Conservation (phyloP, 495 filamentous ascomycete genomes). For the Daldinia caldariorum region DNA sequence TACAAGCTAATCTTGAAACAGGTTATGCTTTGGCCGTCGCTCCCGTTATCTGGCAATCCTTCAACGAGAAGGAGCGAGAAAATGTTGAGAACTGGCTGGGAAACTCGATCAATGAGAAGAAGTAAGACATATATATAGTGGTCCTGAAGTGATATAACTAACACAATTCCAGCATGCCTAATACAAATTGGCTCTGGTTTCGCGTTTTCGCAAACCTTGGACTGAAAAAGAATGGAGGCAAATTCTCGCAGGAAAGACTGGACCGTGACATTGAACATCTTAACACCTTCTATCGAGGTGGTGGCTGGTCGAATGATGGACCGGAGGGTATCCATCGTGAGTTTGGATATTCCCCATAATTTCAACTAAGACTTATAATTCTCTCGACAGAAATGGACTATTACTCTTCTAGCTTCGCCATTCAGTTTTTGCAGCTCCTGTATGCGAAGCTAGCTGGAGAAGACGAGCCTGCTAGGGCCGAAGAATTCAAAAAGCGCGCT, state of each 20-base stretch:
- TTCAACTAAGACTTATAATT: background rate
- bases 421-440: slow-evolving; percentile 78
- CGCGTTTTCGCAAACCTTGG: slow-evolving; percentile 84
- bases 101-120: slow-evolving; percentile 76
- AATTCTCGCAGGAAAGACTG: slow-evolving; percentile 70
- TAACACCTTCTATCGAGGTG: slow-evolving; percentile 80
- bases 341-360: slow-evolving; percentile 12
- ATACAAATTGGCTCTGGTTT: slow-evolving; percentile 79
- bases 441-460: slow-evolving; percentile 78
- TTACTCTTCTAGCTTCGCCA: slow-evolving; percentile 82
- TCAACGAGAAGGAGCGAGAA: slow-evolving; percentile 65
- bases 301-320: slow-evolving; percentile 83
- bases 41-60: slow-evolving; percentile 71
- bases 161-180: slow-evolving; percentile 58
- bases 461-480: slow-evolving; percentile 72
- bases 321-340: slow-evolving; percentile 74
- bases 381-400: slow-evolving; percentile 72
- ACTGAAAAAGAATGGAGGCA: slow-evolving; percentile 73
- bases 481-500: slow-evolving; percentile 74
- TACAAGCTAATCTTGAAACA: slow-evolving; percentile 17
- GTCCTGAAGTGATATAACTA: slow-evolving; percentile 12
- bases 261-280: slow-evolving; percentile 79
- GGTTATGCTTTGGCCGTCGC: slow-evolving; percentile 71
- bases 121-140: no score
- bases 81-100: slow-evolving; percentile 75